Evolutionary conservation across 1,139 yeast species (phyloP).

Genomic region (Nakaseomyces uthaithaninus): DNA sequence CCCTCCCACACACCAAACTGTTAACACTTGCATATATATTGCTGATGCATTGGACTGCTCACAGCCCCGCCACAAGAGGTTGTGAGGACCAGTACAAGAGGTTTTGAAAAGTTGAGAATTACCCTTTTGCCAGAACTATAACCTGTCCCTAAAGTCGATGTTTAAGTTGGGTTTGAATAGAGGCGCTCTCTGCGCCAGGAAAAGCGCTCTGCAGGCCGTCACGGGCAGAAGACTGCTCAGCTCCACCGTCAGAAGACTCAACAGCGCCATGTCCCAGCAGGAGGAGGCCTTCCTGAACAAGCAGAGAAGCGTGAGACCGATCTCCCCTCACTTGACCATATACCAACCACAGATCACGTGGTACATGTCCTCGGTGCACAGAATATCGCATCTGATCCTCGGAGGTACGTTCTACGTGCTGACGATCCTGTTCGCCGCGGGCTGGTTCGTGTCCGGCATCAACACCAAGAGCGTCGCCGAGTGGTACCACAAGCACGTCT

Average conservation of each 20-base stretch:
- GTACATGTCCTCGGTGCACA: conserved; percentile 67
- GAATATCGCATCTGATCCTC: conserved; percentile 77
- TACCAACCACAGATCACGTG: conserved; percentile 82
- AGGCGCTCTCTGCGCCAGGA: neutral
- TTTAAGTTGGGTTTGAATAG: conserved; percentile 4
- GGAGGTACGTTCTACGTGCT: conserved; percentile 72
- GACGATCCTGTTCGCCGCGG: conserved; percentile 65
- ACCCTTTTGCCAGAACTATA: no score
- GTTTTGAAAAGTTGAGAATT: no score
- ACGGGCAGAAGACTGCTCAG: conserved; percentile 4
- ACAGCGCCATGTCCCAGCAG: conserved; percentile 18
- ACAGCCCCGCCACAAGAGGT: no score
- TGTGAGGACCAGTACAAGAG: no score
- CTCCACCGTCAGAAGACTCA: conserved; percentile 3
- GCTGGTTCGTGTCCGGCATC: conserved; percentile 51
- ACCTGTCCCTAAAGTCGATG: no score
- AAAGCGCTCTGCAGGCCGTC: neutral
- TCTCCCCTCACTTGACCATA: conserved; percentile 78
- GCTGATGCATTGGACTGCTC: no score
- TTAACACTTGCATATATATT: no score
- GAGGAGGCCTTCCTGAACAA: conserved; percentile 63
- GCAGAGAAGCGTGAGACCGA: conserved; percentile 81
- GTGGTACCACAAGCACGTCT: conserved; percentile 43
- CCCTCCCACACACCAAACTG: no score
- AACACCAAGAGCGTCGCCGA: conserved; percentile 53